Evolutionary conservation across 2,329 filamentous ascomycete species (phyloP).

Genomic region (Pestalotiopsis sp.): DNA sequence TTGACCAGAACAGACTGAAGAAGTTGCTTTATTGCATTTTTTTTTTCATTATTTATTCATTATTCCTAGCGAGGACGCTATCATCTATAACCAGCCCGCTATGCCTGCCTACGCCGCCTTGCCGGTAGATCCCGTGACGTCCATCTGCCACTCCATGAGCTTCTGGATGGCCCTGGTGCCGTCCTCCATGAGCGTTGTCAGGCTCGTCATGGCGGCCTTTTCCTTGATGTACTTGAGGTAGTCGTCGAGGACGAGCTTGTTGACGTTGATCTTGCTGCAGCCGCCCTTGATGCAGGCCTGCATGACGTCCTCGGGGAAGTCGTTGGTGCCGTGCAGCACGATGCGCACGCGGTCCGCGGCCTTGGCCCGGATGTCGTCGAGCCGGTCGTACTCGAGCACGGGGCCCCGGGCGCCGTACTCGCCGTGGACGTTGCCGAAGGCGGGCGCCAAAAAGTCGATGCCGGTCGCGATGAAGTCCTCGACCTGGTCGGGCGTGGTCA

Average conservation of each 20-base stretch:
- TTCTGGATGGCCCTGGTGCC: constrained; percentile 45
- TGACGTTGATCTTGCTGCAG: constrained; percentile 61
- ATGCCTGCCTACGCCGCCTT: constrained; percentile 32
- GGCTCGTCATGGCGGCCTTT: constrained; percentile 36
- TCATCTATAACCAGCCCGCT: background rate
- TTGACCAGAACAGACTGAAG: background rate
- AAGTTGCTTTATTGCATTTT: background rate
- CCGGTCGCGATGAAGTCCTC: constrained; percentile 72
- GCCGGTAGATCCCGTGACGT: constrained; percentile 47
- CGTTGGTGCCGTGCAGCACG: constrained; percentile 61
- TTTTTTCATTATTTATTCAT: background rate
- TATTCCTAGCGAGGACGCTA: background rate
- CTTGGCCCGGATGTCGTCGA: constrained; percentile 40
- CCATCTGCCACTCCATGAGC: constrained; percentile 51
- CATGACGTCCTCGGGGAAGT: constrained; percentile 54
- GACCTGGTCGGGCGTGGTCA: constrained; percentile 72
- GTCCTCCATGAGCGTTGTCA: constrained; percentile 47
- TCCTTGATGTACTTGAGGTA: constrained; percentile 44
- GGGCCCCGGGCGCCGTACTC: constrained; percentile 70
- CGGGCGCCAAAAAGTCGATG: constrained; percentile 75
- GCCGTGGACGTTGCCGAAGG: constrained; percentile 78
- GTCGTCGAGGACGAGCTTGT: constrained; percentile 52
- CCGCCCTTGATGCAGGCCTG: constrained; percentile 53
- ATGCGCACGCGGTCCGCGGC: constrained; percentile 43
- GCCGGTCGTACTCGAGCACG: constrained; percentile 59